These are phyloP conservation scores for Sphaceloma murrayae DNA, from an alignment of 2,329 filamentous ascomycete genomes.

Conservation along the genomic window DNA sequence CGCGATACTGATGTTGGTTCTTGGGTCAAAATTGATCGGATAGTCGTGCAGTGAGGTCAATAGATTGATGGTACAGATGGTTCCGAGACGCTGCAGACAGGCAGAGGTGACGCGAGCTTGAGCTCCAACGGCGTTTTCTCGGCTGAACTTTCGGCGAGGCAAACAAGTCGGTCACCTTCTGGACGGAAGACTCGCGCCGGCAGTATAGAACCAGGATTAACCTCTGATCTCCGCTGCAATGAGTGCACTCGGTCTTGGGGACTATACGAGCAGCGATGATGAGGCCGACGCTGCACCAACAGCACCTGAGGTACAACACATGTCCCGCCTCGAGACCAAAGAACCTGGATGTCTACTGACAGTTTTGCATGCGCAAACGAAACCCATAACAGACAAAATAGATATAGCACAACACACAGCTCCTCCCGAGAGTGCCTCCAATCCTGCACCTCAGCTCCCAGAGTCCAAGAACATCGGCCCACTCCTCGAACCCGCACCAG, in stretches of 20 bases:
- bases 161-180: too few relatives aligned
- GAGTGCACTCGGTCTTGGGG: conserved; percentile 33
- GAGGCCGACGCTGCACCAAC: conserved; percentile 27
- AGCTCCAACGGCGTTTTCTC: conserved; percentile 13
- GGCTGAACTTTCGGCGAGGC: conserved; percentile 6
- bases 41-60: too few relatives aligned
- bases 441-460: too few relatives aligned
- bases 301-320: conserved; percentile 28
- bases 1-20: too few relatives aligned
- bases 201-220: too few relatives aligned
- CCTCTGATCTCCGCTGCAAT: too few relatives aligned
- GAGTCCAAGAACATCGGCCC: too few relatives aligned
- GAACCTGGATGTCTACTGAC: conserved; percentile 42
- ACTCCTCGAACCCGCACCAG: conserved; percentile 15
- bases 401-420: too few relatives aligned
- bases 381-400: too few relatives aligned
- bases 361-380: too few relatives aligned
- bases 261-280: conserved; percentile 40
- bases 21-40: too few relatives aligned
- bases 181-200: too few relatives aligned
- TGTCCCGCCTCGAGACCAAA: conserved; percentile 27
- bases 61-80: conserved; percentile 1
- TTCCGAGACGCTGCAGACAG: conserved; percentile 3
- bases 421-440: not conserved
- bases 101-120: conserved; percentile 16